Percentiles rank a stretch among this genome's conserved stretches.
phyloP scores from a whole-genome alignment of 2,329 filamentous ascomycete genomes.

The Venturiaceae sp. region DNA sequence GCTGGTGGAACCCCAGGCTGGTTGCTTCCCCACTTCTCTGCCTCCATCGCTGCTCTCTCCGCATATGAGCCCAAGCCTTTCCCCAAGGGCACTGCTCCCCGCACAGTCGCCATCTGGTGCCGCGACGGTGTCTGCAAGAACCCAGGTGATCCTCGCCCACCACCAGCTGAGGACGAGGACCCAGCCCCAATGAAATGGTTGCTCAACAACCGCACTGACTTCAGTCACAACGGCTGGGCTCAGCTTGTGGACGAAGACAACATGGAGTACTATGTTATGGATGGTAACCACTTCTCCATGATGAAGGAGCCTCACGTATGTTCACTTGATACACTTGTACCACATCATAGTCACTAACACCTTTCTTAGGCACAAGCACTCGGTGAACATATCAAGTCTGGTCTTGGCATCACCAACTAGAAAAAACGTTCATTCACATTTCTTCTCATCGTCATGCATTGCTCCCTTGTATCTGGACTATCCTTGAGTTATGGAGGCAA shows the following conservation, averaged over 20 bases:
- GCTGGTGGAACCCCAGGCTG: constrained; percentile 56
- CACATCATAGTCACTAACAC: neutral
- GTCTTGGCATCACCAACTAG: constrained; percentile 2
- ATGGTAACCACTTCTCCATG: constrained; percentile 67
- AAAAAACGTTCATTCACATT: neutral
- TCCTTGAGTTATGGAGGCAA: neutral
- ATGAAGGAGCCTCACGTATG: constrained; percentile 50
- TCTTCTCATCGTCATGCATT: neutral
- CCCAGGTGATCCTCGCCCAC: constrained; percentile 54
- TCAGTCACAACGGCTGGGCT: constrained; percentile 60
- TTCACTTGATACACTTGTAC: neutral
- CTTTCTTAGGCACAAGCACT: constrained; percentile 3
- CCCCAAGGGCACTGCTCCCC: constrained; percentile 47
- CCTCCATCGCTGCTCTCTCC: constrained; percentile 57
- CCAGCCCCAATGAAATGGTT: constrained; percentile 52
- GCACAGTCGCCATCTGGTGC: constrained; percentile 60
- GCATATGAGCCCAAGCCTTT: constrained; percentile 59
- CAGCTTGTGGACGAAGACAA: constrained; percentile 52
- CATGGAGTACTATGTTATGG: constrained; percentile 57
- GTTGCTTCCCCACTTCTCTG: constrained; percentile 64
- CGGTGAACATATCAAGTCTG: constrained; percentile 5
- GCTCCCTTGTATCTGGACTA: neutral
- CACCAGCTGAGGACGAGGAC: constrained; percentile 49
- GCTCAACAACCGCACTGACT: constrained; percentile 63
- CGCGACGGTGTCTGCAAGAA: constrained; percentile 63